These are phyloP conservation scores for Beauveria sp. DNA, from an alignment of 2,329 filamentous ascomycete genomes.

Conservation along the genomic window DNA sequence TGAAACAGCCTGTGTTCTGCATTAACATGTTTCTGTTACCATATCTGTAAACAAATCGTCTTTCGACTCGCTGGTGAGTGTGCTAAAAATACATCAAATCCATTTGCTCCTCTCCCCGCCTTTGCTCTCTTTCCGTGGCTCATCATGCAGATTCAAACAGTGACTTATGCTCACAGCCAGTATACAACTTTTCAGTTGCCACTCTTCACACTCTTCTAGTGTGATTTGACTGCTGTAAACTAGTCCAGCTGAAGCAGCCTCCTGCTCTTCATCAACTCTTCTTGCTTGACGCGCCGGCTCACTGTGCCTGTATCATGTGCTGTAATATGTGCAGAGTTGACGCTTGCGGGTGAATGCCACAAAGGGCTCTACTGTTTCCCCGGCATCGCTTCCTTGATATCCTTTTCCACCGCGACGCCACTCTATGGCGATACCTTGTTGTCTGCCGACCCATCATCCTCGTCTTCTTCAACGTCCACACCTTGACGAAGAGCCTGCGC, in stretches of 20 bases:
- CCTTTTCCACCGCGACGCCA: background rate
- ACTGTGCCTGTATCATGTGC: background rate
- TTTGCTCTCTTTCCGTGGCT: background rate
- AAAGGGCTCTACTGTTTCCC: background rate
- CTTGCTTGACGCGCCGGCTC: background rate
- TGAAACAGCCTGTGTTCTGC: background rate
- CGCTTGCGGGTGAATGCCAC: background rate
- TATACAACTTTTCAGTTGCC: background rate
- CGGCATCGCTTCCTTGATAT: background rate
- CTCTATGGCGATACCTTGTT: background rate
- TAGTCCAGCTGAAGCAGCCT: no score
- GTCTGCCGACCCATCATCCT: constrained; percentile 20
- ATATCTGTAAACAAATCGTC: background rate
- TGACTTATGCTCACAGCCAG: background rate
- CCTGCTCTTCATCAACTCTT: background rate
- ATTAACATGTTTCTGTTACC: background rate
- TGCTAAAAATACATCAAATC: background rate
- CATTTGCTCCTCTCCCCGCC: background rate
- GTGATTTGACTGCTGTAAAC: background rate
- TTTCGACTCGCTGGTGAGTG: background rate
- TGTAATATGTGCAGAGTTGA: background rate
- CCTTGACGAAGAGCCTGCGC: constrained; percentile 41
- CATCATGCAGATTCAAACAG: background rate
- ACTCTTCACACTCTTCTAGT: background rate
- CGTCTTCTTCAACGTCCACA: constrained; percentile 31